Evolutionary conservation across 495 filamentous ascomycete species (phyloP).

Genomic region (Talaromyces thailandensis): DNA sequence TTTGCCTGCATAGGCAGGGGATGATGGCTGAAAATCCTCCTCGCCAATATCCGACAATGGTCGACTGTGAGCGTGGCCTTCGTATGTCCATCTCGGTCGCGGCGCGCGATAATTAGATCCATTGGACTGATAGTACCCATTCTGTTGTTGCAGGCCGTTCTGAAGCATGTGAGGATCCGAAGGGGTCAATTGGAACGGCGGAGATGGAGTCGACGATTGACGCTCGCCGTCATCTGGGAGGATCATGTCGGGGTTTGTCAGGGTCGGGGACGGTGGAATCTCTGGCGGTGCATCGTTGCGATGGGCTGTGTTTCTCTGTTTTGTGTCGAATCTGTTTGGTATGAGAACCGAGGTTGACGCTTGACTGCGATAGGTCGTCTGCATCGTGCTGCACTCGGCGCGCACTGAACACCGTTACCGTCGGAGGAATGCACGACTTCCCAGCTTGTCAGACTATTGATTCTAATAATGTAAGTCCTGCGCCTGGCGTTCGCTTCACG

Average conservation of each 20-base stretch:
- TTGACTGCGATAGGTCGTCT: not conserved
- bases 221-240: conserved; percentile 57
- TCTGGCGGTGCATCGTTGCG: conserved; percentile 3
- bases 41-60: conserved; percentile 68
- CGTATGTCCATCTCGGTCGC: conserved; percentile 39
- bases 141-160: not conserved
- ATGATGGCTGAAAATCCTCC: conserved; percentile 30
- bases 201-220: conserved; percentile 44
- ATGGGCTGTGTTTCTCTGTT: not conserved
- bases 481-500: not conserved
- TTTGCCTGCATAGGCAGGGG: conserved; percentile 13
- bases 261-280: conserved; percentile 59
- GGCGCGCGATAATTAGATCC: conserved; percentile 21
- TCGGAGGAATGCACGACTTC: not conserved
- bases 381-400: not conserved
- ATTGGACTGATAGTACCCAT: not conserved
- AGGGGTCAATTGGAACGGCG: conserved; percentile 20
- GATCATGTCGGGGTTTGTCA: conserved; percentile 95
- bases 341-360: conserved; percentile 6
- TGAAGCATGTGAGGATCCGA: not conserved
- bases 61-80: conserved; percentile 50
- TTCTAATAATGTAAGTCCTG: not conserved
- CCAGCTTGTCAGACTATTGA: not conserved
- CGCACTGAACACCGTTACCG: not conserved
- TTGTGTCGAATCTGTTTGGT: conserved; percentile 6